Conservation (phyloP, 2,329 filamentous ascomycete species). For the Diaporthe australafricana region DNA sequence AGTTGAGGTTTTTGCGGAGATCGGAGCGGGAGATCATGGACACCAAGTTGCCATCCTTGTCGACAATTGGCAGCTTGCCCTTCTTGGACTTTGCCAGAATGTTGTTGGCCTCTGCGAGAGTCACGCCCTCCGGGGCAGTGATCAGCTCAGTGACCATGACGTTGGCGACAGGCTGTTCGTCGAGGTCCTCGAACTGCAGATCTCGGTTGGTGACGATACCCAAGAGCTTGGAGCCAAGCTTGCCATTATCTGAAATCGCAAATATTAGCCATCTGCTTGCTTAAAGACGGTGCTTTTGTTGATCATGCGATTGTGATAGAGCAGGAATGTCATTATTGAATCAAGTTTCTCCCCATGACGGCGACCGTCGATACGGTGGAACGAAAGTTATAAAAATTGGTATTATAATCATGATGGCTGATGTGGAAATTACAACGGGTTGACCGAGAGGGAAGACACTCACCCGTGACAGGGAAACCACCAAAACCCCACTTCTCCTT, state of each 20-base stretch:
- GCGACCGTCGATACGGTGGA: conserved; percentile 94
- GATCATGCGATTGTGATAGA: background rate
- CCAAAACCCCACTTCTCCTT: conserved; percentile 99
- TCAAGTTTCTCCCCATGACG: conserved; percentile 81
- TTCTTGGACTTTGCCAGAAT: conserved; percentile 97
- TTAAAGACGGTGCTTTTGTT: conserved; percentile 25
- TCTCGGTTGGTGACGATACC: conserved; percentile 98
- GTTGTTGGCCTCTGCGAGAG: conserved; percentile 87
- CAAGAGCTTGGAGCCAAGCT: conserved; percentile 92
- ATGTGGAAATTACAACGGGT: conserved; percentile 25
- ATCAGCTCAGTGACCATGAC: conserved; percentile 97
- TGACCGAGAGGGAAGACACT: conserved; percentile 55
- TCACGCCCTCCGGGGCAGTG: conserved; percentile 86
- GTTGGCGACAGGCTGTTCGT: conserved; percentile 78
- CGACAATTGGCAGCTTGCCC: conserved; percentile 95
- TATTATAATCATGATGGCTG: conserved; percentile 78
- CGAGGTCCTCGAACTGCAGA: conserved; percentile 92
- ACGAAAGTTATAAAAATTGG: conserved; percentile 98
- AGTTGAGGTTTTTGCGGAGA: conserved; percentile 98
- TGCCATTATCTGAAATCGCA: conserved; percentile 79
- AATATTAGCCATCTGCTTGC: conserved; percentile 50
- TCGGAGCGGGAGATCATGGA: conserved; percentile 95
- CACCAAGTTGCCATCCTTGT: conserved; percentile 84
- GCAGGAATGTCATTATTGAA: conserved; percentile 36
- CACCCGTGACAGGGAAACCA: conserved; percentile 98